Conservation (phyloP, 352 stramenopile genomes). For the Pythium periplocum region DNA sequence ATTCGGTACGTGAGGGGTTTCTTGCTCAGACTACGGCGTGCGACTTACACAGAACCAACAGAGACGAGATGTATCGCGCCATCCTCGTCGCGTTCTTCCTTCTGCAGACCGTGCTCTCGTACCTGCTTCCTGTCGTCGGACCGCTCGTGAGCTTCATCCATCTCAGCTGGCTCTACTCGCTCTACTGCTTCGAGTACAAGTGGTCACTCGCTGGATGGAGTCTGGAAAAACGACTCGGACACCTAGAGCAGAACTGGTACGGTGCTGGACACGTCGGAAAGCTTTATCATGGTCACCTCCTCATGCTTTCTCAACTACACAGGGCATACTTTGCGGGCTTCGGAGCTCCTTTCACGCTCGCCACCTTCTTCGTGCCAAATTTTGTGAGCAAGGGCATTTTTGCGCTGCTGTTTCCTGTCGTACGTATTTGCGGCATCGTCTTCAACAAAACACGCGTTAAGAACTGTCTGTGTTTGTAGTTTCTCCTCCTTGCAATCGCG, state of each 20-base stretch:
- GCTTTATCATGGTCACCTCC: not conserved
- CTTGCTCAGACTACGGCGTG: not conserved
- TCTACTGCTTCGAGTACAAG: conserved; percentile 92
- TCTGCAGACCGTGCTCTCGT: conserved; percentile 78
- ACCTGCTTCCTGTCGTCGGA: conserved; percentile 71
- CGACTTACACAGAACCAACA: conserved; percentile 16
- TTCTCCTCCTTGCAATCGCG: conserved; percentile 76
- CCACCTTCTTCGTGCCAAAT: conserved; percentile 87
- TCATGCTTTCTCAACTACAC: not conserved
- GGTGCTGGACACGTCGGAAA: not conserved
- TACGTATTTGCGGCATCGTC: conserved; percentile 15
- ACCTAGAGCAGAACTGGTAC: conserved; percentile 84
- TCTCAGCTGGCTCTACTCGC: conserved; percentile 83
- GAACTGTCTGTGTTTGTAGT: conserved; percentile 25
- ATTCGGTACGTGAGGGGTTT: conserved; percentile 49
- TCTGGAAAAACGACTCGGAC: conserved; percentile 65
- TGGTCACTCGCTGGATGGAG: conserved; percentile 85
- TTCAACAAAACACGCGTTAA: not conserved
- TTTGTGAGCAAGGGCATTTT: conserved; percentile 90
- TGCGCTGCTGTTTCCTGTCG: conserved; percentile 80
- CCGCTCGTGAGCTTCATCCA: conserved; percentile 79
- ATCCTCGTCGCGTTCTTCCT: conserved; percentile 86
- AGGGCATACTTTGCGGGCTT: conserved; percentile 86
- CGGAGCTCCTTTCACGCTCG: conserved; percentile 80
- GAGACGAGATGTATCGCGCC: conserved; percentile 81